These are phyloP conservation scores for Xenoacremonium recifei DNA, from an alignment of 2,329 filamentous ascomycete species.

Conservation along the genomic window DNA sequence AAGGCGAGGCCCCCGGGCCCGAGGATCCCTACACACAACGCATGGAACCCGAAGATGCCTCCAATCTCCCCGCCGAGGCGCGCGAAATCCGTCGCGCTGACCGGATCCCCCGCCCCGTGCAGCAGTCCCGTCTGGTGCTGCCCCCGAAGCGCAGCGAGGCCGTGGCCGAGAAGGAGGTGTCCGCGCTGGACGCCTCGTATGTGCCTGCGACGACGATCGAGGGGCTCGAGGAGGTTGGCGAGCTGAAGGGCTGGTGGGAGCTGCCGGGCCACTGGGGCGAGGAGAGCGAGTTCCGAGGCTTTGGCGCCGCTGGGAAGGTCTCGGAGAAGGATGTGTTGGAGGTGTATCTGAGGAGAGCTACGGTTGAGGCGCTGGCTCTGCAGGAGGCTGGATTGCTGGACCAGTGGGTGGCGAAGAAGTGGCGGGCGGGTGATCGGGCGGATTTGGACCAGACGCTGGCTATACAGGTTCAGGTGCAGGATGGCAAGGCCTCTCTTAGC, in stretches of 20 bases:
- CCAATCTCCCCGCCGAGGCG: constrained; percentile 32
- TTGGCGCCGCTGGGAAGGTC: constrained; percentile 39
- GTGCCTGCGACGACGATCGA: constrained; percentile 44
- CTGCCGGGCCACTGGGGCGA: constrained; percentile 49
- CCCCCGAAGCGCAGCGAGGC: constrained; percentile 35
- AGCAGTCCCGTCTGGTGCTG: constrained; percentile 30
- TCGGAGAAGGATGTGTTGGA: constrained; percentile 45
- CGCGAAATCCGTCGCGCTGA: constrained; percentile 18
- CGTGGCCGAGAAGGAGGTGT: constrained; percentile 29
- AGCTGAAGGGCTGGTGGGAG: constrained; percentile 54
- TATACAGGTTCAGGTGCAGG: constrained; percentile 37
- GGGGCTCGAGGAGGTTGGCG: constrained; percentile 47
- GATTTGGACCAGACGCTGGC: constrained; percentile 35
- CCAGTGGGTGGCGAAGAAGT: constrained; percentile 32
- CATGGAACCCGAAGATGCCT: constrained; percentile 22
- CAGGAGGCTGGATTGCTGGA: constrained; percentile 29
- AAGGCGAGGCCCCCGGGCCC: constrained; percentile 36
- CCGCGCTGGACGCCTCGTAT: constrained; percentile 38
- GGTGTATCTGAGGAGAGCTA: constrained; percentile 47
- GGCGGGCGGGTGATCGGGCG: constrained; percentile 29
- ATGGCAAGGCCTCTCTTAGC: constrained; percentile 39
- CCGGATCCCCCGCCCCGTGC: constrained; percentile 24
- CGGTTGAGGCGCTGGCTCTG: constrained; percentile 51
- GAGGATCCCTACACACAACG: constrained; percentile 39
- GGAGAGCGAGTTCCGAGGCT: constrained; percentile 44